Conservation (phyloP, 805 yeast species). For the Candida krabiensis region DNA sequence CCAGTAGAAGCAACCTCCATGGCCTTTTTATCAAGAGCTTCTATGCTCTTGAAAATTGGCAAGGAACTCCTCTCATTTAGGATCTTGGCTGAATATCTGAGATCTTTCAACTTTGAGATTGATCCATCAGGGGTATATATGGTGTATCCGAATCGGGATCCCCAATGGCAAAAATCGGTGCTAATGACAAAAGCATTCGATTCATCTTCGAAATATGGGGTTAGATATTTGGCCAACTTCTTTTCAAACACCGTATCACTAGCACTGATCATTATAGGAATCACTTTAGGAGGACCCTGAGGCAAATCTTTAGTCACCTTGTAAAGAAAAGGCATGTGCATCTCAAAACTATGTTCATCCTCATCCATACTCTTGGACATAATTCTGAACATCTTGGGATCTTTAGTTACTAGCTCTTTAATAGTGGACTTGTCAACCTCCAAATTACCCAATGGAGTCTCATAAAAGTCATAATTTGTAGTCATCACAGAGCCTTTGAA, state of each 20-base stretch:
- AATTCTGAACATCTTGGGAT: slow-evolving; percentile 44
- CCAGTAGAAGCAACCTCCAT: slow-evolving; percentile 63
- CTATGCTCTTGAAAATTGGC: slow-evolving; percentile 73
- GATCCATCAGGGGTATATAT: slow-evolving; percentile 44
- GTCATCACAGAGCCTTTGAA: slow-evolving; percentile 60
- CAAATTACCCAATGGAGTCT: slow-evolving; percentile 81
- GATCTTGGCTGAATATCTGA: slow-evolving; percentile 10
- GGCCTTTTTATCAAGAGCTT: slow-evolving; percentile 66
- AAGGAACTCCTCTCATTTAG: slow-evolving; percentile 15
- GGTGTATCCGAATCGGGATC: slow-evolving; percentile 60
- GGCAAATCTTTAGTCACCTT: slow-evolving; percentile 41
- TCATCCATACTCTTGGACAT: slow-evolving; percentile 67
- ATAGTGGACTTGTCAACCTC: slow-evolving; percentile 58
- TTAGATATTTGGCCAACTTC: slow-evolving; percentile 47
- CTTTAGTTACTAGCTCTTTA: slow-evolving; percentile 33
- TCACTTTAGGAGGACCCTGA: slow-evolving; percentile 41
- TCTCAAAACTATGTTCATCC: slow-evolving; percentile 90
- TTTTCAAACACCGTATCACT: slow-evolving; percentile 45
- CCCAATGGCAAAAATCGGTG: slow-evolving; percentile 97
- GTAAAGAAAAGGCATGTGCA: slow-evolving; percentile 83
- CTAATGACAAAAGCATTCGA: slow-evolving; percentile 73
- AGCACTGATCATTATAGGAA: slow-evolving; percentile 82
- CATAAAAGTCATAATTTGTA: slow-evolving; percentile 53
- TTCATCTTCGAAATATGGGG: slow-evolving; percentile 53
- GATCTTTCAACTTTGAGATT: slow-evolving; percentile 14